Conservation (phyloP, 2,329 filamentous ascomycete species). For the Fusarium globosum region DNA sequence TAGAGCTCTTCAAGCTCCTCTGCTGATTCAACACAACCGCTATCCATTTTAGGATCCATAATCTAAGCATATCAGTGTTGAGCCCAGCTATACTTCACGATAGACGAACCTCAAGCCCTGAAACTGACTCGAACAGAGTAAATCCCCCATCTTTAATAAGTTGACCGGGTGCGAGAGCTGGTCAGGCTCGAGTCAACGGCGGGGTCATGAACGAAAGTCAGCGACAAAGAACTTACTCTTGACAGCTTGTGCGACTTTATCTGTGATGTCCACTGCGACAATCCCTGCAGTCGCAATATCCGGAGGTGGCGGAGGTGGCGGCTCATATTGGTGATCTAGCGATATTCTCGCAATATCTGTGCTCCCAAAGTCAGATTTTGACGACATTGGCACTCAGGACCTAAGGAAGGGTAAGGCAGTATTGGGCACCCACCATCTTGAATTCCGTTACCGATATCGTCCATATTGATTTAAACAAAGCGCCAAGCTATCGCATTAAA, state of each 20-base stretch:
- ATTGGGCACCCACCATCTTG: slow-evolving; percentile 50
- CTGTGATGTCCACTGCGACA: slow-evolving; percentile 68
- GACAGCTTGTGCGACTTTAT: slow-evolving; percentile 64
- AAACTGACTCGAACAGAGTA: slow-evolving; percentile 93
- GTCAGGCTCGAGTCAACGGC: slow-evolving; percentile 36
- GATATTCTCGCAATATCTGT: slow-evolving; percentile 57
- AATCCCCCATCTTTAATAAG: slow-evolving; percentile 95
- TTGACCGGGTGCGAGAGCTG: slow-evolving; percentile 81
- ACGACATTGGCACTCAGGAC: slow-evolving; percentile 17
- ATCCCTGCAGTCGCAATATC: slow-evolving; percentile 61
- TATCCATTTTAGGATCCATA: slow-evolving; percentile 99
- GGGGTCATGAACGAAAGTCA: slow-evolving; percentile 16
- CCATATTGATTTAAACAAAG: slow-evolving; percentile 43
- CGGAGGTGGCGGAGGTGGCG: slow-evolving; percentile 51
- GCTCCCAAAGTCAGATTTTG: slow-evolving; percentile 42
- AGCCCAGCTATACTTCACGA: no score
- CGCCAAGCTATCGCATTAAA: slow-evolving; percentile 31
- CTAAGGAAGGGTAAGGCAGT: slow-evolving; percentile 3
- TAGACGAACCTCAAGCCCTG: slow-evolving; percentile 75
- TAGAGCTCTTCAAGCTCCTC: slow-evolving; percentile 88
- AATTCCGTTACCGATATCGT: slow-evolving; percentile 50
- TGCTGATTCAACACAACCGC: slow-evolving; percentile 80
- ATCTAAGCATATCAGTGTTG: slow-evolving; percentile 69
- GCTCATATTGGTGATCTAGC: slow-evolving; percentile 49
- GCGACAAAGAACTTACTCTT: slow-evolving; percentile 56